Conservation (phyloP, 495 filamentous ascomycete genomes). For the Cryomyces antarcticus region DNA sequence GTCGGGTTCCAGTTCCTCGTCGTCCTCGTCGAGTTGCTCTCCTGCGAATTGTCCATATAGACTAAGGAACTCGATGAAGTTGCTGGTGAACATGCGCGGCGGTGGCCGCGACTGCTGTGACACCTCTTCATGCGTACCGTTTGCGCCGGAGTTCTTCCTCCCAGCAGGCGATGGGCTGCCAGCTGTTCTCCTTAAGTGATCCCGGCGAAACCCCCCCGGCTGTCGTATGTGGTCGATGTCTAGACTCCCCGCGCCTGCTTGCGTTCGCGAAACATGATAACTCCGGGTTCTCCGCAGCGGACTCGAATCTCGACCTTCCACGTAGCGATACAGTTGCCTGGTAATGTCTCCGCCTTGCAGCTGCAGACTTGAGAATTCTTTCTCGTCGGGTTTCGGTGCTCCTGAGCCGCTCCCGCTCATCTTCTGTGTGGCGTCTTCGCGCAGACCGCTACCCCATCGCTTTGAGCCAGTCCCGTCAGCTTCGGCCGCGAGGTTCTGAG, state of each 20-base stretch:
- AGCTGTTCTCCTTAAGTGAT: slow-evolving; percentile 55
- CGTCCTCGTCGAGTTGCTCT: slow-evolving; percentile 87
- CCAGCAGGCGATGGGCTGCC: slow-evolving; percentile 32
- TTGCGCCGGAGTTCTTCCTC: slow-evolving; percentile 19
- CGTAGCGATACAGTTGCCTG: slow-evolving; percentile 83
- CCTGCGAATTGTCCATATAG: slow-evolving; percentile 95
- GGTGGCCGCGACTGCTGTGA: slow-evolving; percentile 18
- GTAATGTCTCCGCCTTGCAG: slow-evolving; percentile 90
- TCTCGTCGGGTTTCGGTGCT: slow-evolving; percentile 23
- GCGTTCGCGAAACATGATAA: slow-evolving; percentile 55
- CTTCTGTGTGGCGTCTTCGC: neutral
- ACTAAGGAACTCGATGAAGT: slow-evolving; percentile 85
- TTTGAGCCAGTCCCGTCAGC: slow-evolving; percentile 2
- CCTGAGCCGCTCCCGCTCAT: neutral
- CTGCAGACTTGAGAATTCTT: slow-evolving; percentile 81
- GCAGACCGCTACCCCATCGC: neutral
- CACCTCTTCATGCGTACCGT: slow-evolving; percentile 17
- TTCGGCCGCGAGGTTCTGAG: slow-evolving; percentile 2
- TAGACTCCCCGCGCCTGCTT: slow-evolving; percentile 55
- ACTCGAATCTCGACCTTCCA: slow-evolving; percentile 48
- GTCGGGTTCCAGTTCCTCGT: slow-evolving; percentile 64
- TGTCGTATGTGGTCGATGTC: slow-evolving; percentile 76
- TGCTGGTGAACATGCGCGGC: slow-evolving; percentile 59
- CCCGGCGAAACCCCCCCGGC: slow-evolving; percentile 81
- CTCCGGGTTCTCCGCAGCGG: slow-evolving; percentile 56